Conservation (phyloP, 495 filamentous ascomycete genomes). For the Aspergillus campestris region DNA sequence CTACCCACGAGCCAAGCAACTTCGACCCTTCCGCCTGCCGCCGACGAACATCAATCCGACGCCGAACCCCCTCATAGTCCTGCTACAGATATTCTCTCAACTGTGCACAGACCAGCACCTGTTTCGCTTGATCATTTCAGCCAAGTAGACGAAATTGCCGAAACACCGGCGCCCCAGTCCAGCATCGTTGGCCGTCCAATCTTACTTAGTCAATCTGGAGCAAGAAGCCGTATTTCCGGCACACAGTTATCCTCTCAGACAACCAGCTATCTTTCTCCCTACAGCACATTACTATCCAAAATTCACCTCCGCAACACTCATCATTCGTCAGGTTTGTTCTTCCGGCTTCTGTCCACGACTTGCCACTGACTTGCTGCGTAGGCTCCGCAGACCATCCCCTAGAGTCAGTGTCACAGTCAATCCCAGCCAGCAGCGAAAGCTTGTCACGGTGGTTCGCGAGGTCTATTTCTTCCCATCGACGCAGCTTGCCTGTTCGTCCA, state of each 20-base stretch:
- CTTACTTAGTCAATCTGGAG: background rate
- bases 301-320: background rate
- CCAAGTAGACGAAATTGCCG: conserved; percentile 15
- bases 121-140: background rate
- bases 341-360: background rate
- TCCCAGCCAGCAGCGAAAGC: too few relatives aligned
- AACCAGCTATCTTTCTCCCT: background rate
- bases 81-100: too few relatives aligned
- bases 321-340: background rate
- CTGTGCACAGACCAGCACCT: too few relatives aligned
- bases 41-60: background rate
- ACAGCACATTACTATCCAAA: background rate
- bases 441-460: too few relatives aligned
- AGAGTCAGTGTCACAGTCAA: too few relatives aligned
- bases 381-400: too few relatives aligned
- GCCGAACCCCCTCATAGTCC: too few relatives aligned
- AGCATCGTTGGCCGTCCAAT: conserved; percentile 1
- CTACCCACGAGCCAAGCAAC: background rate
- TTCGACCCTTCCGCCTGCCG: background rate
- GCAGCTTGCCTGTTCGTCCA: background rate
- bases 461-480: background rate
- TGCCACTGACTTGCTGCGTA: too few relatives aligned
- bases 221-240: background rate
- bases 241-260: conserved; percentile 1
- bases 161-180: conserved; percentile 13